Evolutionary conservation across 148 eudicot genomes (phyloP).

Genomic region (Amaranthus hypochondriacus): DNA sequence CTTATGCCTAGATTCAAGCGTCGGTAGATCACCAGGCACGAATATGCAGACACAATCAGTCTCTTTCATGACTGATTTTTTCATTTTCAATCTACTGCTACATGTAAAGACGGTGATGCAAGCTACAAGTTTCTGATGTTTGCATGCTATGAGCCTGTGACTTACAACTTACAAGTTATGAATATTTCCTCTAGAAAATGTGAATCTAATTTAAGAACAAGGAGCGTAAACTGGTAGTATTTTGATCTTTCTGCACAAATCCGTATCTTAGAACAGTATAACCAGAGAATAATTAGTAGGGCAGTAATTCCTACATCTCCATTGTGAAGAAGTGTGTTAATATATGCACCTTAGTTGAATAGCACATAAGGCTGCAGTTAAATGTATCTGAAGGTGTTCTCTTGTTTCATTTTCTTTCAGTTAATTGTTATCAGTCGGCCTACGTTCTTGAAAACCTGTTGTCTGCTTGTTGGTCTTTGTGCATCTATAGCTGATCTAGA

Average conservation of each 20-base stretch:
- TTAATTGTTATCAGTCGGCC: slow-evolving; percentile 1
- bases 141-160: background rate
- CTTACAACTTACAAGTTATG: background rate
- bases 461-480: slow-evolving; percentile 6
- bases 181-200: background rate
- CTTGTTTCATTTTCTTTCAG: background rate
- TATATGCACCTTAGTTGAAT: background rate
- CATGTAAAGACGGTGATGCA: background rate
- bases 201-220: background rate
- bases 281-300: too few species aligned
- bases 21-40: too few species aligned
- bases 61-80: background rate
- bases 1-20: too few species aligned
- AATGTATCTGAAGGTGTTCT: background rate
- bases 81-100: background rate
- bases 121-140: background rate
- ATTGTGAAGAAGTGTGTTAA: background rate
- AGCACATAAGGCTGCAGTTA: slow-evolving; percentile 1
- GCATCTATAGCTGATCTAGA: background rate
- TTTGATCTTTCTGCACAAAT: background rate
- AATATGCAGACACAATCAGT: too few species aligned
- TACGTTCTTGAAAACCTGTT: slow-evolving; percentile 4
- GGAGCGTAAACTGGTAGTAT: background rate
- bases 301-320: background rate
- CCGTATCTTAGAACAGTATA: too few species aligned